Conservation (phyloP, 805 yeast species). For the Candida railenensis region DNA sequence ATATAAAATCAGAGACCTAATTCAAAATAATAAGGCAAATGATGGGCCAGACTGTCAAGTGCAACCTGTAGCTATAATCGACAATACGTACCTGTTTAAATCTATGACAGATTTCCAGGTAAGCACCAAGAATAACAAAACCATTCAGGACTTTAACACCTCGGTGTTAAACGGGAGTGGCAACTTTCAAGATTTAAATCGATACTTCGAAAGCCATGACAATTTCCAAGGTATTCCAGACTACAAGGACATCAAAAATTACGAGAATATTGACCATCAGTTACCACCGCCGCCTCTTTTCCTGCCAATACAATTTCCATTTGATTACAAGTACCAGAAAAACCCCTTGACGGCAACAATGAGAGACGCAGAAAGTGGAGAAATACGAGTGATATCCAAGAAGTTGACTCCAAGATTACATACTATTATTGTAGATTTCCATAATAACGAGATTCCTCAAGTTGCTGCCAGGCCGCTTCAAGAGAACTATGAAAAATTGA, state of each 20-base stretch:
- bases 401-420: conserved; percentile 49
- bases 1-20: conserved; percentile 43
- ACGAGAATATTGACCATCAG: conserved; percentile 46
- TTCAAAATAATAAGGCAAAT: conserved; percentile 29
- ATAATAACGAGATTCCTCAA: conserved; percentile 43
- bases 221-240: conserved; percentile 26
- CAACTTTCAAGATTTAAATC: conserved; percentile 22
- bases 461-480: conserved; percentile 50
- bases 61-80: conserved; percentile 66
- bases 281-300: conserved; percentile 87
- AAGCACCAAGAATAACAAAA: conserved; percentile 52
- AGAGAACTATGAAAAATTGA: conserved; percentile 30
- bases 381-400: conserved; percentile 47
- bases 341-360: conserved; percentile 56
- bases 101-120: conserved; percentile 88
- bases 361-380: conserved; percentile 59
- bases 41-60: conserved; percentile 35
- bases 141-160: conserved; percentile 27
- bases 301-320: conserved; percentile 74
- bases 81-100: conserved; percentile 71
- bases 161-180: conserved; percentile 20
- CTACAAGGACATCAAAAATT: conserved; percentile 20
- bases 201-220: conserved; percentile 22
- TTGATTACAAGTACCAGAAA: conserved; percentile 72
- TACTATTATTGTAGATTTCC: conserved; percentile 53